A percentile compares a stretch with the other conserved stretches of the same genome.
Evolutionary conservation across 2,329 filamentous ascomycete genomes (phyloP).

Genomic region (Colletotrichum caudatum): DNA sequence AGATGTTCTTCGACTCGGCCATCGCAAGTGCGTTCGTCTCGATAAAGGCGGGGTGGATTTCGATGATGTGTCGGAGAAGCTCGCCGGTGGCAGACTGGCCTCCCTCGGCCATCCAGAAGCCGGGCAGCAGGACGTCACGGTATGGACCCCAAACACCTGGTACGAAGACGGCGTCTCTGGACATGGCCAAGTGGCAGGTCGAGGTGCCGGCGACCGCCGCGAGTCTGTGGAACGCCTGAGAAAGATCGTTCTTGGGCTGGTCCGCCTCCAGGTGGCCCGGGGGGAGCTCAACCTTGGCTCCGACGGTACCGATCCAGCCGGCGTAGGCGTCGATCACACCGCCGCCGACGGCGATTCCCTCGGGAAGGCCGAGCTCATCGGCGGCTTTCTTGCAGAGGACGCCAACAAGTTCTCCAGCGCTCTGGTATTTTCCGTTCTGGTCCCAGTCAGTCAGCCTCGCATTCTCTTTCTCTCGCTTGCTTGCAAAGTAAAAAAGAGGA

Average conservation of each 20-base stretch:
- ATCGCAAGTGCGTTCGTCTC: constrained; percentile 83
- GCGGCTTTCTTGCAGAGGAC: constrained; percentile 86
- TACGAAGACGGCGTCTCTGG: constrained; percentile 91
- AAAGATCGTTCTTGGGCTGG: constrained; percentile 83
- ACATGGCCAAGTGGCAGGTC: constrained; percentile 97
- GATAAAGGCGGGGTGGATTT: constrained; percentile 92
- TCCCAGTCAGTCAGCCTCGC: constrained; percentile 38
- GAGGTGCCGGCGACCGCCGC: constrained; percentile 97
- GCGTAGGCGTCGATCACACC: constrained; percentile 99
- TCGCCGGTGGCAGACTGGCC: constrained; percentile 97
- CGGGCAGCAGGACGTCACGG: constrained; percentile 89
- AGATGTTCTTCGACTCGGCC: constrained; percentile 88
- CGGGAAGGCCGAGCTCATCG: constrained; percentile 82
- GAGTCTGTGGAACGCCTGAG: constrained; percentile 91
- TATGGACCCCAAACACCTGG: constrained; percentile 98
- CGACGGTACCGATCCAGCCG: constrained; percentile 99
- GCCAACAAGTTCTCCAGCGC: constrained; percentile 91
- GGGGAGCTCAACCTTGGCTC: constrained; percentile 79
- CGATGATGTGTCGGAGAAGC: constrained; percentile 91
- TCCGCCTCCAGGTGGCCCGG: constrained; percentile 75
- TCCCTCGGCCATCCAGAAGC: constrained; percentile 97
- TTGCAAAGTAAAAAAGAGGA: constrained; percentile 25
- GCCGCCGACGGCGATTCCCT: constrained; percentile 92
- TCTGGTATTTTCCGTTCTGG: constrained; percentile 91
- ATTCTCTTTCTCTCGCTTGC: neutral